A percentile compares a stretch with the other conserved stretches of the same genome.
Evolutionary conservation across 2,329 filamentous ascomycete genomes (phyloP).

Genomic region (Beauveria varroae): DNA sequence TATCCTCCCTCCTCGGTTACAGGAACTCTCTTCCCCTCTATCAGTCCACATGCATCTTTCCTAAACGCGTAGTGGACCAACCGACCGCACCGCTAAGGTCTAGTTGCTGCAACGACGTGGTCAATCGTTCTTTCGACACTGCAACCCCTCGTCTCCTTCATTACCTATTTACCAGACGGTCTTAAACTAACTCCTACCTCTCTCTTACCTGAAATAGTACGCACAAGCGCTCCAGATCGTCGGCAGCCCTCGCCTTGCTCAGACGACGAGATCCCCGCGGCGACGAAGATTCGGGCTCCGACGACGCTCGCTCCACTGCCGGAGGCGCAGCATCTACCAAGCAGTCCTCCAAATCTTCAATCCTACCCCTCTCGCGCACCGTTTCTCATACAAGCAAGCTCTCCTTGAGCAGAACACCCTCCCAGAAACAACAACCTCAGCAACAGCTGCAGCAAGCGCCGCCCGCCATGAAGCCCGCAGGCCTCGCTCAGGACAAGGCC

Average conservation of each 20-base stretch:
- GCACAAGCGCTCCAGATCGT: constrained; percentile 49
- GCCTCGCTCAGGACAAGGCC: constrained; percentile 31
- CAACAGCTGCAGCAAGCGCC: constrained; percentile 26
- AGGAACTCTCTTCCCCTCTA: neutral
- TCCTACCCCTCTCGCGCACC: constrained; percentile 29
- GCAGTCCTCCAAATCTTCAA: constrained; percentile 22
- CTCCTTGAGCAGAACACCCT: constrained; percentile 37
- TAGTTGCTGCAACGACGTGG: neutral
- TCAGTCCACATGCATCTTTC: constrained; percentile 4
- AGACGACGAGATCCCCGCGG: constrained; percentile 42
- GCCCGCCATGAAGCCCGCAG: constrained; percentile 13
- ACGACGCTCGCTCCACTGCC: constrained; percentile 38
- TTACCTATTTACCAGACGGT: neutral
- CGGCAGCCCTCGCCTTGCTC: constrained; percentile 45
- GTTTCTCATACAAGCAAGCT: constrained; percentile 37
- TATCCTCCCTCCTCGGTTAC: neutral
- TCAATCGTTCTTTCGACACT: neutral
- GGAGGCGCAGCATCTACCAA: constrained; percentile 26
- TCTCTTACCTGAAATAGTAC: constrained; percentile 18
- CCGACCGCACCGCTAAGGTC: neutral
- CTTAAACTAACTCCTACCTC: constrained; percentile 5
- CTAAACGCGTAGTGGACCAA: constrained; percentile 6
- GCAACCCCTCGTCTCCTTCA: neutral
- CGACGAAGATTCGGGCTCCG: constrained; percentile 45
- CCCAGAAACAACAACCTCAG: constrained; percentile 17